Evolutionary conservation across 2,329 filamentous ascomycete genomes (phyloP).

Genomic region (Microsporum audouinii): DNA sequence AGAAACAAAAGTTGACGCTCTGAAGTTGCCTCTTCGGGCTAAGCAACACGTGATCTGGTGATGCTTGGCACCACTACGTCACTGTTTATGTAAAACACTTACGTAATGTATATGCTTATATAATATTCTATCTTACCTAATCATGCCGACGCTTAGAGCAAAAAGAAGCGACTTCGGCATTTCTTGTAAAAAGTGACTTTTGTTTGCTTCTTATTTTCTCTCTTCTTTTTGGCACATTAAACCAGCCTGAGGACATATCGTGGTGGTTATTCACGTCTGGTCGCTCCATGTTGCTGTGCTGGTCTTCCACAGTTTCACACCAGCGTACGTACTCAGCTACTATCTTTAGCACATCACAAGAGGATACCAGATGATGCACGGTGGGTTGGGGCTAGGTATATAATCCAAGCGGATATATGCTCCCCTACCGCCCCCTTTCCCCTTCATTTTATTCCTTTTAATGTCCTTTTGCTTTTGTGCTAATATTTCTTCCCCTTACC

Average conservation of each 20-base stretch:
- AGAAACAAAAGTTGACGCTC: not conserved
- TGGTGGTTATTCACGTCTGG: not conserved
- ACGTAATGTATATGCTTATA: not conserved
- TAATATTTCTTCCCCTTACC: not conserved
- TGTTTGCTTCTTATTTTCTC: not conserved
- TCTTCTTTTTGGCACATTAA: not conserved
- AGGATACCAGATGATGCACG: not conserved
- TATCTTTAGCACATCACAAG: slow-evolving; percentile 3
- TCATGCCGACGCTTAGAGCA: not conserved
- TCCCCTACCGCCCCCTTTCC: not conserved
- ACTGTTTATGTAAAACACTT: not conserved
- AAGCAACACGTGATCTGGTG: not conserved
- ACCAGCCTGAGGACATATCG: not conserved
- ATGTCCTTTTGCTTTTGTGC: not conserved
- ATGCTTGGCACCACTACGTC: not conserved
- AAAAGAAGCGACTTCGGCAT: not conserved
- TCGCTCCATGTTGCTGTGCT: not conserved
- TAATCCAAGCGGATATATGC: not conserved
- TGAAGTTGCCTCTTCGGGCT: not conserved
- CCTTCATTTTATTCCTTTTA: not conserved
- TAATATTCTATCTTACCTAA: not conserved
- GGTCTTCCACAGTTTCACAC: not conserved
- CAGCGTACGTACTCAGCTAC: not conserved
- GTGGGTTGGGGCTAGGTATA: not conserved
- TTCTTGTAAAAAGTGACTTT: not conserved